Base-by-base conservation (phyloP, 106 monocot species). In the Dioscorea zingiberensis region DNA sequence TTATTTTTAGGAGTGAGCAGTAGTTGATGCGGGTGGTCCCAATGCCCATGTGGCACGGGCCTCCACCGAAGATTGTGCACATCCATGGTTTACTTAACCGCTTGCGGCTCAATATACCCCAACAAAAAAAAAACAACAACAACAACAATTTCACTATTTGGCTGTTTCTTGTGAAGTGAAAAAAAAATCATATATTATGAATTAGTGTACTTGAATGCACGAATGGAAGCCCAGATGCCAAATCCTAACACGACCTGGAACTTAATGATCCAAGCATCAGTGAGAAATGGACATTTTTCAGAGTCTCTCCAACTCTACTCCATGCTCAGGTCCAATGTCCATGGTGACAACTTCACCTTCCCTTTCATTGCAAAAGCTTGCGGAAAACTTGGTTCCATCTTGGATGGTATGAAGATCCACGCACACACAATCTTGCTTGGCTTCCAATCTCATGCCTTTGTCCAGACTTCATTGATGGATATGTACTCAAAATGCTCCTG, bases 401-500 rank as follows among this genome's bases (percentile, higher is more conserved):
- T 30, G 18, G 62, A 59, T 22, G 87, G 80, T n/a, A 29, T 44
- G 13, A 63, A 67, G 27, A n/a, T 84, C 27, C 87, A 87, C 21
- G 66, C 71, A 38, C 77, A 67, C 27, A 29, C 68, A 2, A 19
- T 80, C 47, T 7, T 67, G 7, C 21, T 71, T 12, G 83, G 87
- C n/a, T 70, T 73, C 56, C 27, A 60, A 18, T 23, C 24, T 1
- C n/a, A 79, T 56, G 27, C 32, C 26, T 79, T 80, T 28, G 79
- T 87, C 23, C 76, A 76, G 23, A 83, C 83, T 25, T 80, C 87
- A 21, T 55, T 87, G 60, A 2, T 81, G 15, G 60, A 76, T 27
- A 71, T 87, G 83, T 83, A 83, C 58, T 63, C 77, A 7, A 80
- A 74, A 25, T 80, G 80, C 54, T 60, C 62, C 17, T 4, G n/a